A percentile compares a stretch with the other conserved stretches of the same genome.
phyloP scores from a whole-genome alignment of 441 rosid genomes.

The Metrosideros polymorpha region DNA sequence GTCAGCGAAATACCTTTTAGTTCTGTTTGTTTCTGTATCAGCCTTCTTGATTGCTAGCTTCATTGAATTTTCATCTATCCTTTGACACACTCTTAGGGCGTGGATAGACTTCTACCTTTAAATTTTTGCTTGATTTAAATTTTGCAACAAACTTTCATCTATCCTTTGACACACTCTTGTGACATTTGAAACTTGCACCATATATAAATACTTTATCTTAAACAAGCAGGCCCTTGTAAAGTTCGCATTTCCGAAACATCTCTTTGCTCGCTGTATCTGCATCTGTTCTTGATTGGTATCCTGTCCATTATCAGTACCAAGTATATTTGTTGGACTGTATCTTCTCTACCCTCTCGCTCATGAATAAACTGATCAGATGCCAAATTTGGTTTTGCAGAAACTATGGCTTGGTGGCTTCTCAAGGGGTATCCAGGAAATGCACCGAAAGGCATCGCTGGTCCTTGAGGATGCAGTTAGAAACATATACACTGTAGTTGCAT shows the following conservation, averaged over 20 bases:
- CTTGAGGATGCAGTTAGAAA: slow-evolving; percentile 98
- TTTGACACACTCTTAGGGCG: neutral
- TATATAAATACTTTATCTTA: neutral
- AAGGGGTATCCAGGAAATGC: slow-evolving; percentile 99
- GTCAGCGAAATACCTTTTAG: neutral
- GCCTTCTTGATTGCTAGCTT: neutral
- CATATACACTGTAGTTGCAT: slow-evolving; percentile 97
- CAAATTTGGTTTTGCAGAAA: slow-evolving; percentile 45
- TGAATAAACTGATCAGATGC: neutral
- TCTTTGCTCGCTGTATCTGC: neutral
- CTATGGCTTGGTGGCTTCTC: slow-evolving; percentile 99
- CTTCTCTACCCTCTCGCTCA: neutral
- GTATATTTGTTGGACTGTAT: neutral
- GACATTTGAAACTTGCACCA: neutral
- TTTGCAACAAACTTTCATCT: too few relatives aligned
- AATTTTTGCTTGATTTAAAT: neutral
- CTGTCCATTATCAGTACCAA: neutral
- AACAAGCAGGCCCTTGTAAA: neutral
- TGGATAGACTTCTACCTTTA: neutral
- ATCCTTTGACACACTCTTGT: too few relatives aligned
- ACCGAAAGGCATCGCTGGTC: slow-evolving; percentile 96
- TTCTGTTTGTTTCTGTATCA: neutral
- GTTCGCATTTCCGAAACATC: neutral
- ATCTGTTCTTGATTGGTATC: neutral
- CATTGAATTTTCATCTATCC: neutral